These are phyloP conservation scores for Zymoseptoria brevis DNA, from an alignment of 2,329 filamentous ascomycete genomes.

Conservation along the genomic window DNA sequence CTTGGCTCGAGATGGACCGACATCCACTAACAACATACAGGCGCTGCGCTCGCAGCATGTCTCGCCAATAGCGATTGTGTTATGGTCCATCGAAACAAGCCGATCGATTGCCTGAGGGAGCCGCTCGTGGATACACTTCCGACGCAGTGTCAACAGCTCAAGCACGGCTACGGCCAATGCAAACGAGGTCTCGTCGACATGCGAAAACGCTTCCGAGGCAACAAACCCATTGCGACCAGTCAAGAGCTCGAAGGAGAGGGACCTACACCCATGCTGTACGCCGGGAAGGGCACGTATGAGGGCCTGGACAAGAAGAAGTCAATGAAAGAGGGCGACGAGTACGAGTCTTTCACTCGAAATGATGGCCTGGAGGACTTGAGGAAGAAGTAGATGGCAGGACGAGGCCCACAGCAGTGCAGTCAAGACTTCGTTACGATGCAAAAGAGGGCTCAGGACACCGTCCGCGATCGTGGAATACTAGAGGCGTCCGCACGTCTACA, in stretches of 20 bases:
- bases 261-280: constrained; percentile 61
- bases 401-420: background rate
- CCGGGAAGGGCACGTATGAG: constrained; percentile 47
- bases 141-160: constrained; percentile 81
- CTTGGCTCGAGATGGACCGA: background rate
- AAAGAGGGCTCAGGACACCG: background rate
- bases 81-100: constrained; percentile 79
- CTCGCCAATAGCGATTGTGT: constrained; percentile 96
- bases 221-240: constrained; percentile 69
- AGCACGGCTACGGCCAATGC: constrained; percentile 89
- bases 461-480: background rate
- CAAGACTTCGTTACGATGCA: background rate
- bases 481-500: background rate
- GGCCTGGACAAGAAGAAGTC: constrained; percentile 17
- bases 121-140: constrained; percentile 78
- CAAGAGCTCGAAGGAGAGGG: constrained; percentile 48
- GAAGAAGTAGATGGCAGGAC: constrained; percentile 18
- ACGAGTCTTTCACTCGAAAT: constrained; percentile 25
- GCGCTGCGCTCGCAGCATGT: constrained; percentile 84
- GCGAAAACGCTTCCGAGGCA: constrained; percentile 95
- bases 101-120: constrained; percentile 77
- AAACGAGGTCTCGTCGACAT: constrained; percentile 96
- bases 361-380: constrained; percentile 25
- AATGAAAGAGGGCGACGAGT: constrained; percentile 27
- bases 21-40: constrained; percentile 41